Evolutionary conservation across 2,329 filamentous ascomycete genomes (phyloP).

Genomic region (Xylaria digitata): DNA sequence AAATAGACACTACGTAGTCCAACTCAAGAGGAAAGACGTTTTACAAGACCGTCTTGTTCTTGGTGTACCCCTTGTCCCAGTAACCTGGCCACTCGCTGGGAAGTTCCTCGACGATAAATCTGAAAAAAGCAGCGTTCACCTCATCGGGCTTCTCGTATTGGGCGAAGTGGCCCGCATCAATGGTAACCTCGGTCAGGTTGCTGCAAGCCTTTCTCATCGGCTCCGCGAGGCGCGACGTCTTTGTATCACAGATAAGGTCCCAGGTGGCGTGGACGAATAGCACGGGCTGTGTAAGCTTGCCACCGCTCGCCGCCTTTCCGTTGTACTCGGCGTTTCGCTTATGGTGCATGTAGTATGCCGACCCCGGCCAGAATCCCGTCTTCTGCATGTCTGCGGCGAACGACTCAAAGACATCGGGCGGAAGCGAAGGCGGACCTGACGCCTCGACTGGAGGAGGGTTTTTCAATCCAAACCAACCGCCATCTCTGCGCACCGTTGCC

Average conservation of each 20-base stretch:
- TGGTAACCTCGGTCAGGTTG: slow-evolving; percentile 53
- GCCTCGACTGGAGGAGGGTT: slow-evolving; percentile 19
- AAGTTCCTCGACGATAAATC: slow-evolving; percentile 43
- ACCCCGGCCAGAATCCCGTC: slow-evolving; percentile 52
- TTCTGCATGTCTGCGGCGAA: slow-evolving; percentile 51
- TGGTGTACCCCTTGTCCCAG: slow-evolving; percentile 38
- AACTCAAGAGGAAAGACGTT: too few species aligned
- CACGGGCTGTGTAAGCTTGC: slow-evolving; percentile 47
- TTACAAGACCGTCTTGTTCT: slow-evolving; percentile 33
- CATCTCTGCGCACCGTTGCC: slow-evolving; percentile 23
- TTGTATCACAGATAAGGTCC: slow-evolving; percentile 54
- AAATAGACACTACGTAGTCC: too few species aligned
- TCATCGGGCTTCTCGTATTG: slow-evolving; percentile 48
- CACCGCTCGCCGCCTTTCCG: slow-evolving; percentile 43
- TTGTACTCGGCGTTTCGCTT: slow-evolving; percentile 56
- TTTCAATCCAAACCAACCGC: slow-evolving; percentile 33
- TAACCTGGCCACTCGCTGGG: slow-evolving; percentile 39
- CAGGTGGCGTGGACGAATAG: slow-evolving; percentile 52
- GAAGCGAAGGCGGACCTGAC: slow-evolving; percentile 18
- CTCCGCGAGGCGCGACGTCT: slow-evolving; percentile 50
- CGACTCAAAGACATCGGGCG: slow-evolving; percentile 39
- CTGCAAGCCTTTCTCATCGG: slow-evolving; percentile 51
- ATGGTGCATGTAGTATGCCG: slow-evolving; percentile 56
- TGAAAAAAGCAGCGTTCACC: slow-evolving; percentile 43
- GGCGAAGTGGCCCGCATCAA: slow-evolving; percentile 53